Evolutionary conservation across 2,329 filamentous ascomycete species (phyloP).

Genomic region (Pseudocercospora macadamiae): DNA sequence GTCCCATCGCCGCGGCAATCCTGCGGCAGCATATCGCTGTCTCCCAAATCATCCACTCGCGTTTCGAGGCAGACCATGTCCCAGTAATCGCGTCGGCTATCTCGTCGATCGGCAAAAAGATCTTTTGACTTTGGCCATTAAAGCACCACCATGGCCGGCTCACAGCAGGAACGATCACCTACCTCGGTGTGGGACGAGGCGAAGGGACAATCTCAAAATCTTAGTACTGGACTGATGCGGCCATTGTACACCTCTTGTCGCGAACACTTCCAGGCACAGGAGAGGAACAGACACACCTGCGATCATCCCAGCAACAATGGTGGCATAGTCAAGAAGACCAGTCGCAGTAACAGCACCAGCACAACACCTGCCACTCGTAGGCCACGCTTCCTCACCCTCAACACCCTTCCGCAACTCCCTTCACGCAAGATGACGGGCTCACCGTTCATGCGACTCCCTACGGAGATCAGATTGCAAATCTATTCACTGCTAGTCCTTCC

Average conservation of each 20-base stretch:
- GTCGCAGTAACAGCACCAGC: not conserved
- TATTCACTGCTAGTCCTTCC: constrained; percentile 50
- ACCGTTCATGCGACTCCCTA: constrained; percentile 48
- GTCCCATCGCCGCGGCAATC: not conserved
- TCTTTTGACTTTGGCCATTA: constrained; percentile 5
- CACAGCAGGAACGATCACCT: constrained; percentile 12
- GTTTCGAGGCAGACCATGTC: not conserved
- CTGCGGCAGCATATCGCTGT: not conserved
- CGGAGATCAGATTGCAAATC: constrained; percentile 52
- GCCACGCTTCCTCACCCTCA: constrained; percentile 21
- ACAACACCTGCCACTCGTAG: not conserved
- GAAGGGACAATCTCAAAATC: constrained; percentile 12
- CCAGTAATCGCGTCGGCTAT: not conserved
- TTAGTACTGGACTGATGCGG: constrained; percentile 16
- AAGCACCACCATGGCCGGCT: constrained; percentile 17
- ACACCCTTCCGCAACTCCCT: constrained; percentile 19
- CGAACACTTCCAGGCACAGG: constrained; percentile 25
- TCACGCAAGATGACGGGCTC: constrained; percentile 17
- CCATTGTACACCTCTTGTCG: constrained; percentile 31
- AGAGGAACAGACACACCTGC: constrained; percentile 6
- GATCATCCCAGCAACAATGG: constrained; percentile 16
- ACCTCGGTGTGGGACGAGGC: constrained; percentile 18
- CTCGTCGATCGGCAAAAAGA: not conserved
- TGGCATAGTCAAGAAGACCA: not conserved
- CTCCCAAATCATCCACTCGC: not conserved